These are phyloP conservation scores for Pseudevernia furfuracea DNA, from an alignment of 495 filamentous ascomycete species.

Conservation along the genomic window DNA sequence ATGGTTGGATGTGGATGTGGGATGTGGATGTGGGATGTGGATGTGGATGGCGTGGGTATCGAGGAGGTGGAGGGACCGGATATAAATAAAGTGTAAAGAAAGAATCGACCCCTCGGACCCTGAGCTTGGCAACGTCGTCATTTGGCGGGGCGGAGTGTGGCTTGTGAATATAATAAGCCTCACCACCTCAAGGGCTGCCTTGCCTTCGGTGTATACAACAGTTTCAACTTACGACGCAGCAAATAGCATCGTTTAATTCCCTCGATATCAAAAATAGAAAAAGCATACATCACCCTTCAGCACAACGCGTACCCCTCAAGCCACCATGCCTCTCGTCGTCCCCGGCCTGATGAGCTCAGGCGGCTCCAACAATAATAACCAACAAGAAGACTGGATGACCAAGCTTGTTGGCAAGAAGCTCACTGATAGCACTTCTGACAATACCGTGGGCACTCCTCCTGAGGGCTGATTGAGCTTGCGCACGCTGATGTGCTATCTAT, in stretches of 20 bases:
- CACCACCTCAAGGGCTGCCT: slow-evolving; percentile 12
- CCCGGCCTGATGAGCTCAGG: slow-evolving; percentile 48
- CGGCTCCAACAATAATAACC: slow-evolving; percentile 39
- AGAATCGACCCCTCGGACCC: not conserved
- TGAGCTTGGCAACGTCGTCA: slow-evolving; percentile 12
- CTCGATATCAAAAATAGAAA: not conserved
- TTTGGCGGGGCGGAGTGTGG: slow-evolving; percentile 11
- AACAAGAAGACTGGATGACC: slow-evolving; percentile 58
- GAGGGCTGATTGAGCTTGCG: slow-evolving; percentile 2
- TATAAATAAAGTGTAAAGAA: not conserved
- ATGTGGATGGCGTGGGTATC: not conserved
- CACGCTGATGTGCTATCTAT: too few relatives aligned
- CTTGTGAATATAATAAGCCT: too few relatives aligned
- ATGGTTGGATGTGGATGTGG: not conserved
- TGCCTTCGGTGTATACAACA: not conserved
- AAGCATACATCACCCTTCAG: not conserved
- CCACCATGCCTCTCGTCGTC: slow-evolving; percentile 76
- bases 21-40: not conserved
- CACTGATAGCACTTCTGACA: slow-evolving; percentile 31
- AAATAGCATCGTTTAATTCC: not conserved
- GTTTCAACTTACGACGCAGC: not conserved
- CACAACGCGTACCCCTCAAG: not conserved
- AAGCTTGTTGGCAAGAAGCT: slow-evolving; percentile 74
- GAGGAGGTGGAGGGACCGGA: not conserved
- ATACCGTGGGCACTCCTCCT: not conserved